A percentile compares a stretch with the other conserved stretches of the same genome.
Evolutionary conservation across 805 yeast genomes (phyloP).

Genomic region (Starmerella scarabaei): DNA sequence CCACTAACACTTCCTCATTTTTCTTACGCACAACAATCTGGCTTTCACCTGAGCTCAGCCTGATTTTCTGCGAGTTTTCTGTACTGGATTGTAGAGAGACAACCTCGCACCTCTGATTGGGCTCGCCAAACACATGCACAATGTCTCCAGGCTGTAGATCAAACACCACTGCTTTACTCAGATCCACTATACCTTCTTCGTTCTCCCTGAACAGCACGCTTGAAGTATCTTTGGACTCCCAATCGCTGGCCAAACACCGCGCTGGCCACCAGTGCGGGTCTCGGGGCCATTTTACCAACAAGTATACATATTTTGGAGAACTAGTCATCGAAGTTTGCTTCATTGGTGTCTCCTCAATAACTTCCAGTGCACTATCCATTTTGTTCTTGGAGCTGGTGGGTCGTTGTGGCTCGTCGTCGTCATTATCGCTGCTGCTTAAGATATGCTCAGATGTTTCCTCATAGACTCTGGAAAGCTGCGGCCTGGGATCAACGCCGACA

Average conservation of each 20-base stretch:
- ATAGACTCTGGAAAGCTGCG: too few species aligned
- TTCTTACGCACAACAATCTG: background rate
- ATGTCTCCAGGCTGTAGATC: slow-evolving; percentile 8
- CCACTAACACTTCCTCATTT: background rate
- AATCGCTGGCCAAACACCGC: slow-evolving; percentile 5
- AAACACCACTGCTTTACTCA: slow-evolving; percentile 2
- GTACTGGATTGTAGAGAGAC: background rate
- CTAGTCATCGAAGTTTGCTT: slow-evolving; percentile 4
- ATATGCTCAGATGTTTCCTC: background rate
- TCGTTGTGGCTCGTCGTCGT: slow-evolving; percentile 1
- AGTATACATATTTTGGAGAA: slow-evolving; percentile 2
- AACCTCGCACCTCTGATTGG: background rate
- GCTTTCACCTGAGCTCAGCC: background rate
- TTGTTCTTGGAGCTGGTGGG: slow-evolving; percentile 1
- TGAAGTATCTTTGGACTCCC: slow-evolving; percentile 1
- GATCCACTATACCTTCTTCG: slow-evolving; percentile 7
- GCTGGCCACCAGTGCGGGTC: slow-evolving; percentile 17
- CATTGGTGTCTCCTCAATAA: slow-evolving; percentile 17
- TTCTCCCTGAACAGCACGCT: slow-evolving; percentile 11
- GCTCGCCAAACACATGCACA: slow-evolving; percentile 4
- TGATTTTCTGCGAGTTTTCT: background rate
- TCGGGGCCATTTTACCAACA: slow-evolving; percentile 4
- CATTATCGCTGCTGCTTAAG: background rate
- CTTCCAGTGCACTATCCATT: slow-evolving; percentile 1
- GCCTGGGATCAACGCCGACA: too few species aligned